These are phyloP conservation scores for Leptodontidium sp. DNA, from an alignment of 2,329 filamentous ascomycete genomes.

Conservation along the genomic window DNA sequence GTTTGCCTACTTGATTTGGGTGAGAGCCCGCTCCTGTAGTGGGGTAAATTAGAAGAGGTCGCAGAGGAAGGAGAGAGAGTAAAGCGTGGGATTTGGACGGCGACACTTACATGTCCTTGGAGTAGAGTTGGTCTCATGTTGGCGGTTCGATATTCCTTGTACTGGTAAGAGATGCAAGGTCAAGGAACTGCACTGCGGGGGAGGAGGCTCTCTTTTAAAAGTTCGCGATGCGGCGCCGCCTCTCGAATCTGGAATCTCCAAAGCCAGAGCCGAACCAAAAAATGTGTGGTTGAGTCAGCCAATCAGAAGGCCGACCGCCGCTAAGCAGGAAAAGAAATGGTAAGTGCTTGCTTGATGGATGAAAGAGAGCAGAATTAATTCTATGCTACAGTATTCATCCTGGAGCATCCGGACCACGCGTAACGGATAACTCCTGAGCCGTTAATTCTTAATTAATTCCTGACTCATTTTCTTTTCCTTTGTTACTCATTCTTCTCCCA, in stretches of 20 bases:
- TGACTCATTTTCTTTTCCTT: conserved; percentile 9
- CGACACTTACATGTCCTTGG: conserved; percentile 78
- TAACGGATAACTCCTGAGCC: background rate
- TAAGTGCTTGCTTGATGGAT: background rate
- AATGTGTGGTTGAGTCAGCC: conserved; percentile 24
- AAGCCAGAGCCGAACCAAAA: conserved; percentile 14
- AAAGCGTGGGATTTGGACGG: conserved; percentile 30
- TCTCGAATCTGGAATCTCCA: conserved; percentile 1
- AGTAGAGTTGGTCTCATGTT: conserved; percentile 97
- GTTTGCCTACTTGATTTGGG: conserved; percentile 80
- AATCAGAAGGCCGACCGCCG: conserved; percentile 13
- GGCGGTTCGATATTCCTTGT: conserved; percentile 44
- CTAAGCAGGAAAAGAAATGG: conserved; percentile 19
- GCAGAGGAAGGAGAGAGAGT: background rate
- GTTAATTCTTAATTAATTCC: conserved; percentile 1
- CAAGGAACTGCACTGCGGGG: background rate
- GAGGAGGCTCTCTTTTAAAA: conserved; percentile 20
- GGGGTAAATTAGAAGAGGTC: conserved; percentile 39
- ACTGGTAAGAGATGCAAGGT: conserved; percentile 12
- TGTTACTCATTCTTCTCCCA: conserved; percentile 13
- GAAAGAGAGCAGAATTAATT: conserved; percentile 6
- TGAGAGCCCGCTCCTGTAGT: conserved; percentile 85
- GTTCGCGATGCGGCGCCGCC: conserved; percentile 27
- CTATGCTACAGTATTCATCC: background rate
- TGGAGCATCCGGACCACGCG: conserved; percentile 13